Conservation (phyloP, 2,329 filamentous ascomycete species). For the Cladosporium cucumerinum region DNA sequence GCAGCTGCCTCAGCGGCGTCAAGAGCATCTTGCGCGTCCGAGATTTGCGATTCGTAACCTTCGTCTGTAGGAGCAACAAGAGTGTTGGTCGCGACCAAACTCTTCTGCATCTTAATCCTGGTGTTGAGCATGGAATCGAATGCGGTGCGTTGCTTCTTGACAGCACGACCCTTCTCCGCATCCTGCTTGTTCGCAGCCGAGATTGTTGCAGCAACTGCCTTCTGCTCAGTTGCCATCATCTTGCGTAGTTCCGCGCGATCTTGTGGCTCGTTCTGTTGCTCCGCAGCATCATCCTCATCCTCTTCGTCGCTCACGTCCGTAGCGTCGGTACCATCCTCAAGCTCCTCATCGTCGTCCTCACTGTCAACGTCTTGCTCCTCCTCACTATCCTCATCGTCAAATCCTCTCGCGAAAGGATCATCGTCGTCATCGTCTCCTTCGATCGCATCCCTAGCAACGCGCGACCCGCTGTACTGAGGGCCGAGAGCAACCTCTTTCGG, state of each 20-base stretch:
- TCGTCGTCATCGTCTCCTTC: constrained; percentile 50
- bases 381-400: constrained; percentile 44
- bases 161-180: constrained; percentile 77
- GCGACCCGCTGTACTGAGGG: constrained; percentile 73
- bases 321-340: constrained; percentile 30
- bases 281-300: constrained; percentile 42
- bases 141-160: constrained; percentile 77
- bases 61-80: constrained; percentile 42
- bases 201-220: constrained; percentile 61
- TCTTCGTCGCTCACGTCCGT: constrained; percentile 44
- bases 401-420: constrained; percentile 45
- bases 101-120: constrained; percentile 90
- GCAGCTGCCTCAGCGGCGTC: constrained; percentile 82
- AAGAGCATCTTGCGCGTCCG: constrained; percentile 48
- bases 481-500: constrained; percentile 67
- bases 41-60: constrained; percentile 19
- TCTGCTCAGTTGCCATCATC: constrained; percentile 66
- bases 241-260: constrained; percentile 56
- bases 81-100: constrained; percentile 76
- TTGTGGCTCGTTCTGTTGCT: constrained; percentile 41
- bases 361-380: constrained; percentile 21
- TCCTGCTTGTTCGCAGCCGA: constrained; percentile 70
- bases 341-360: constrained; percentile 19
- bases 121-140: constrained; percentile 89
- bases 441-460: constrained; percentile 67